Evolutionary conservation across 1,284 basidiomycete genomes (phyloP).

Genomic region (Fomitopsis pinicola): DNA sequence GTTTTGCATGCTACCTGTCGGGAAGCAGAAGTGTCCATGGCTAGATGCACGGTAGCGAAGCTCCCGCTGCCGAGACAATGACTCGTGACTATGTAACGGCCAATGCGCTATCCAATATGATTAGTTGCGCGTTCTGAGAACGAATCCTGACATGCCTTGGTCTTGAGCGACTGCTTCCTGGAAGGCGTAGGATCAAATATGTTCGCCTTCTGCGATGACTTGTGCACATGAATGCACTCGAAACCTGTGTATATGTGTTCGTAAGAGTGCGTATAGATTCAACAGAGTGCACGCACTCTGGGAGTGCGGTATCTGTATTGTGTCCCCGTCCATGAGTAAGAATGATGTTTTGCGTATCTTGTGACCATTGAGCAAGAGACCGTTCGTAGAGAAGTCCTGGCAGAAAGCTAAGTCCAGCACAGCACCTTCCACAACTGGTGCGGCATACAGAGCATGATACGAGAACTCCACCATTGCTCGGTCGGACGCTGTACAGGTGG

Average conservation of each 20-base stretch:
- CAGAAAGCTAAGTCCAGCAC: constrained; percentile 1
- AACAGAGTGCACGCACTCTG: constrained; percentile 37
- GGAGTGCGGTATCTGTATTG: constrained; percentile 60
- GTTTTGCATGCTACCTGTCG: constrained; percentile 84
- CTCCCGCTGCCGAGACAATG: constrained; percentile 75
- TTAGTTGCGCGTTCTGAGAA: not conserved
- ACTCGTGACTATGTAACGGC: constrained; percentile 63
- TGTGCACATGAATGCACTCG: constrained; percentile 56
- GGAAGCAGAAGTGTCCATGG: constrained; percentile 54
- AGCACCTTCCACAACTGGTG: not conserved
- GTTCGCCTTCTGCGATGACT: constrained; percentile 46
- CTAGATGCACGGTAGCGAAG: constrained; percentile 80
- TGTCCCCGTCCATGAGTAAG: constrained; percentile 73
- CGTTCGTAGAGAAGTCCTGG: constrained; percentile 78
- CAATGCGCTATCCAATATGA: constrained; percentile 40
- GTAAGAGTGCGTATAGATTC: not conserved
- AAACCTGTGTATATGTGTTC: constrained; percentile 43
- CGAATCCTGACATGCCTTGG: constrained; percentile 22
- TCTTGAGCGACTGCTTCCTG: constrained; percentile 46
- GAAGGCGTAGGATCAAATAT: constrained; percentile 64
- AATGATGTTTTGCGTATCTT: constrained; percentile 58
- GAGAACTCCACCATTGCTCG: constrained; percentile 67
- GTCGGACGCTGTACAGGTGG: constrained; percentile 45
- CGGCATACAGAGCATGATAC: constrained; percentile 66
- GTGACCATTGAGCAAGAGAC: constrained; percentile 67